Evolutionary conservation across 2,329 filamentous ascomycete genomes (phyloP).

Genomic region (Trichoderma sp.): DNA sequence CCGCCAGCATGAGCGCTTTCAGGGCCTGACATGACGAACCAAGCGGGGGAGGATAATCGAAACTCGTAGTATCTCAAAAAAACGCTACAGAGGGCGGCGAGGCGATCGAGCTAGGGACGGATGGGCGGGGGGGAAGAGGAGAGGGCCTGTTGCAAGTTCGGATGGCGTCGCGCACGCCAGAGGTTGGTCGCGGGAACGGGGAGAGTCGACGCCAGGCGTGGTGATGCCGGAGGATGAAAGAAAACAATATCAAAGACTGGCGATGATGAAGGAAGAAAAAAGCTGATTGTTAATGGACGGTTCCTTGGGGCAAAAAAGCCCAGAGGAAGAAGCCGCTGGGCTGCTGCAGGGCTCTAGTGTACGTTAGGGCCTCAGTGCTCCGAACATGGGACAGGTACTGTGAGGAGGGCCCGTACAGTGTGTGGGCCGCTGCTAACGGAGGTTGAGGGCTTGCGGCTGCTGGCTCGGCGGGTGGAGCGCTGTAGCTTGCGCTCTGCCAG

Average conservation of each 20-base stretch:
- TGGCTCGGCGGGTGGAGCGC: conserved; percentile 17
- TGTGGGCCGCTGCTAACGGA: conserved; percentile 23
- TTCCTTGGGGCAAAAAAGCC: conserved; percentile 27
- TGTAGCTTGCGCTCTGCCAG: conserved; percentile 8
- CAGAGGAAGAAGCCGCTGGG: conserved; percentile 25
- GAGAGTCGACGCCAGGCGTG: not conserved
- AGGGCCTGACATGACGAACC: conserved; percentile 53
- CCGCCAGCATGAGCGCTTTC: conserved; percentile 48
- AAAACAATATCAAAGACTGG: conserved; percentile 18
- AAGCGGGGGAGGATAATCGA: conserved; percentile 1
- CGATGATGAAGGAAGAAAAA: conserved; percentile 24
- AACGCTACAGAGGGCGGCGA: conserved; percentile 14
- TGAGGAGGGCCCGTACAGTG: conserved; percentile 23
- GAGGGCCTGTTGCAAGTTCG: conserved; percentile 20
- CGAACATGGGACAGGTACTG: not conserved
- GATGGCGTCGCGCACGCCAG: conserved; percentile 29
- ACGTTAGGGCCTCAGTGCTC: not conserved
- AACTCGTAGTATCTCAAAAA: conserved; percentile 14
- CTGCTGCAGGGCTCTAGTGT: conserved; percentile 20
- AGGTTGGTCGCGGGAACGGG: conserved; percentile 17
- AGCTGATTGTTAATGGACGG: conserved; percentile 26
- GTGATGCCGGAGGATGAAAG: conserved; percentile 16
- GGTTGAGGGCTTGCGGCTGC: conserved; percentile 14
- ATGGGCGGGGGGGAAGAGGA: conserved; percentile 2
- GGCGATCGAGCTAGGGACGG: conserved; percentile 19